phyloP scores from a whole-genome alignment of 768 basidiomycete genomes.

The Tricholoma hemisulphureum region DNA sequence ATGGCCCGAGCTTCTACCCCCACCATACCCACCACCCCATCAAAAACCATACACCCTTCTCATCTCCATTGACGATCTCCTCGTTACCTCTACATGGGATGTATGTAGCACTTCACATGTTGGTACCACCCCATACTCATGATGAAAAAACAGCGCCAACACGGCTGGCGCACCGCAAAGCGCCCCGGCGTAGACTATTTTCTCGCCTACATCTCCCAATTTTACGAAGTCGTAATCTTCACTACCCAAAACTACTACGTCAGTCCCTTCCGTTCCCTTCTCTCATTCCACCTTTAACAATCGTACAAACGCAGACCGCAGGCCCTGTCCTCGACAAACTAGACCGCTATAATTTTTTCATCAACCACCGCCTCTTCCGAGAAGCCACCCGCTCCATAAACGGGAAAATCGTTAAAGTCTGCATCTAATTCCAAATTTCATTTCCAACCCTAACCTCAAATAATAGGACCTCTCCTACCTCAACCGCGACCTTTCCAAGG shows the following conservation, averaged over 20 bases:
- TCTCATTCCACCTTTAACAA: neutral
- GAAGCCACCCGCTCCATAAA: slow-evolving; percentile 85
- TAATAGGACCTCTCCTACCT: slow-evolving; percentile 85
- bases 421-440: neutral
- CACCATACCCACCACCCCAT: slow-evolving; percentile 76
- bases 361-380: slow-evolving; percentile 88
- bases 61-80: slow-evolving; percentile 86
- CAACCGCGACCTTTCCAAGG: slow-evolving; percentile 90
- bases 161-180: slow-evolving; percentile 97
- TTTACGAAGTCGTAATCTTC: slow-evolving; percentile 97
- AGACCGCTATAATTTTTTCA: slow-evolving; percentile 88
- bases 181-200: slow-evolving; percentile 98
- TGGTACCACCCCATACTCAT: neutral
- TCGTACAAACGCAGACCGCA: slow-evolving; percentile 65
- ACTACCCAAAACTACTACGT: slow-evolving; percentile 89
- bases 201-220: slow-evolving; percentile 94
- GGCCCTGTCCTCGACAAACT: slow-evolving; percentile 87
- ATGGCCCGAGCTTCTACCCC: slow-evolving; percentile 90
- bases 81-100: slow-evolving; percentile 94
- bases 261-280: slow-evolving; percentile 33
- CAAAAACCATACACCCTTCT: slow-evolving; percentile 91
- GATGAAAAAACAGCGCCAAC: slow-evolving; percentile 58
- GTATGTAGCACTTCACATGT: slow-evolving; percentile 48
- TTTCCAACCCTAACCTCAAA: neutral
- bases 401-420: slow-evolving; percentile 82